Conservation (phyloP, 345 rosid species). For the Corchorus capsularis region DNA sequence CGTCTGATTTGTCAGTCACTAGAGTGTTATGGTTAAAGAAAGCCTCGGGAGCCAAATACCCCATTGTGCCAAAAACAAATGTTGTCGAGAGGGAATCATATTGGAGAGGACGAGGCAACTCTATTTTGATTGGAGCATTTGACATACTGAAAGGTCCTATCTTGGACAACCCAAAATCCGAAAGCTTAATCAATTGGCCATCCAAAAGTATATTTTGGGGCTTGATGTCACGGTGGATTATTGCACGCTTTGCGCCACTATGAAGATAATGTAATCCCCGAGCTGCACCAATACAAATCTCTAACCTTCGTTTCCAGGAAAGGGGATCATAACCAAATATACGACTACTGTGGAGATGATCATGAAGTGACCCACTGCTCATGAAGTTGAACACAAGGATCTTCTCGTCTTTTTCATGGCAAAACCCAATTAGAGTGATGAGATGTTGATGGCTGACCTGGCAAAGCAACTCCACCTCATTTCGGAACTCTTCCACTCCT, state of each 20-base stretch:
- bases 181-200: constrained; percentile 35
- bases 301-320: constrained; percentile 41
- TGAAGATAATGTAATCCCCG: constrained; percentile 46
- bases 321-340: constrained; percentile 34
- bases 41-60: constrained; percentile 33
- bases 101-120: constrained; percentile 19
- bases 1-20: constrained; percentile 41
- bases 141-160: constrained; percentile 31
- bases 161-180: constrained; percentile 43
- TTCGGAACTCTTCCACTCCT: background rate
- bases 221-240: constrained; percentile 42
- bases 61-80: constrained; percentile 30
- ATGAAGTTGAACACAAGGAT: constrained; percentile 32
- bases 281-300: constrained; percentile 38
- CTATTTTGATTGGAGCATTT: constrained; percentile 24
- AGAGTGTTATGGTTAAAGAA: constrained; percentile 28
- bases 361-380: constrained; percentile 34
- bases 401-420: background rate
- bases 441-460: constrained; percentile 7
- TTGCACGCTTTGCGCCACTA: constrained; percentile 33
- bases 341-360: constrained; percentile 35
- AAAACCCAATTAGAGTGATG: background rate
- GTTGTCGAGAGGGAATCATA: background rate
- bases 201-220: constrained; percentile 38
- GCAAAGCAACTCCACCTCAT: constrained; percentile 11